Conservation (phyloP, 805 yeast genomes). For the Naumovozyma dairenensis region DNA sequence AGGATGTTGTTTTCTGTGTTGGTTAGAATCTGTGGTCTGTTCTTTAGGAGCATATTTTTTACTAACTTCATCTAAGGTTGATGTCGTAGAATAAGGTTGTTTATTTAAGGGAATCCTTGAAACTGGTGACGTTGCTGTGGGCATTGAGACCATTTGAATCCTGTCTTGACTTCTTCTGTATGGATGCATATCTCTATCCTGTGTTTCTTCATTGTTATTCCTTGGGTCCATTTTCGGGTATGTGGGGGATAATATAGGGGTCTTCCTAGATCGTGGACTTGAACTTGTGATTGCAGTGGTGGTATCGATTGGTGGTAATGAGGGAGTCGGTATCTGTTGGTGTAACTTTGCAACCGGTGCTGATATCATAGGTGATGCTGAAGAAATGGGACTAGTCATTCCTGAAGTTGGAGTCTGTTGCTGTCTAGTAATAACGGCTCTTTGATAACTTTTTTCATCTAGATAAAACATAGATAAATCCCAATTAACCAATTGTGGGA, state of each 20-base stretch:
- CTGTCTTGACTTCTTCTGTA: neutral
- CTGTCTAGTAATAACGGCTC: conserved; percentile 18
- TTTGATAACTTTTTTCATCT: conserved; percentile 30
- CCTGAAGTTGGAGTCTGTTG: neutral
- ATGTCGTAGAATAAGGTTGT: conserved; percentile 18
- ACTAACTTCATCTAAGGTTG: conserved; percentile 15
- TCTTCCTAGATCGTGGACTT: neutral
- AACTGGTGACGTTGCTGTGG: conserved; percentile 3
- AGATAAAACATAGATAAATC: conserved; percentile 34
- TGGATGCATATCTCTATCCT: too few relatives aligned
- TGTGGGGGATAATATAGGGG: too few relatives aligned
- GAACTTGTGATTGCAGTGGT: neutral
- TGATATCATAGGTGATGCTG: neutral
- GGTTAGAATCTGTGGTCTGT: too few relatives aligned
- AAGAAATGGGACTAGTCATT: too few relatives aligned
- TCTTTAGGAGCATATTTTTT: conserved; percentile 6
- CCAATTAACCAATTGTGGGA: conserved; percentile 47
- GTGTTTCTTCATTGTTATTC: too few relatives aligned
- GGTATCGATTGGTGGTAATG: too few relatives aligned
- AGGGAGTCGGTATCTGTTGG: too few relatives aligned
- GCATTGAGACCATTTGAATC: neutral
- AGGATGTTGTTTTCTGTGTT: too few relatives aligned
- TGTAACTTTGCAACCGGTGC: neutral
- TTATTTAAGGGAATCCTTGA: conserved; percentile 10
- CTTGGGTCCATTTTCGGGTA: too few relatives aligned